Evolutionary conservation across 306 rosid genomes (phyloP), one percentile per base, ranked within the genome.

Genomic region (Biancaea sappan): DNA sequence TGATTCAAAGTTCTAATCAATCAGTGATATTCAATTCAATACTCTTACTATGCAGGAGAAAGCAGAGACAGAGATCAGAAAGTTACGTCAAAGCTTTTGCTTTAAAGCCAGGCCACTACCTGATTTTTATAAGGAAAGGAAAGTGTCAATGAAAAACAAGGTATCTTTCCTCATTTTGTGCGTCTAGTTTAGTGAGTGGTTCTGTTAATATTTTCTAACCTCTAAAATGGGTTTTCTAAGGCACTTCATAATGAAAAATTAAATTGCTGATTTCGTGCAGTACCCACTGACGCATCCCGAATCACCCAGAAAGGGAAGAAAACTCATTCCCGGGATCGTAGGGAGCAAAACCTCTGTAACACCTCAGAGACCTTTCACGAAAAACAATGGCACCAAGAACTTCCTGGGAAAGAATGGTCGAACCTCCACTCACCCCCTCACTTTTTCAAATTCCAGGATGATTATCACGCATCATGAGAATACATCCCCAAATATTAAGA

Each of bases 41-140:
- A 37, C 37, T 69, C 16, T 47, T 31, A 32, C 65, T 53, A 51
- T 81, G 89, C 87, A 94, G 98, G 97, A 86, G 66, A 92, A 88
- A 83, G 80, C 90, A 62, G 93, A 85, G 54, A 77, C 79, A 40
- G 97, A 90, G 80, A 83, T 86, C 24, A 86, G 86, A 71, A 94
- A 88, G 83, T 83, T 86, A 35, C 84, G 92, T 12, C 90, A 91
- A 82, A 87, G 79, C 85, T 79, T 90, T 79, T 94, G 96, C 91
- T 94, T 90, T 85, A 90, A 90, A 87, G 99, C 99, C 32, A 87
- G 95, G 84, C 99, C 99, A 32, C 79, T 94, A 41, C 97, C 99
- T 25, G 86, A 84, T n/a, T 94, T 94, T 75, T 94, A 94, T 29
- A 86, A 81, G 74, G 92, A 88, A 83, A 84, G 91, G 75, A 88